Evolutionary conservation across 2,329 filamentous ascomycete species (phyloP), one percentile per base, ranked within the genome.

Genomic region (Venturia asperata): DNA sequence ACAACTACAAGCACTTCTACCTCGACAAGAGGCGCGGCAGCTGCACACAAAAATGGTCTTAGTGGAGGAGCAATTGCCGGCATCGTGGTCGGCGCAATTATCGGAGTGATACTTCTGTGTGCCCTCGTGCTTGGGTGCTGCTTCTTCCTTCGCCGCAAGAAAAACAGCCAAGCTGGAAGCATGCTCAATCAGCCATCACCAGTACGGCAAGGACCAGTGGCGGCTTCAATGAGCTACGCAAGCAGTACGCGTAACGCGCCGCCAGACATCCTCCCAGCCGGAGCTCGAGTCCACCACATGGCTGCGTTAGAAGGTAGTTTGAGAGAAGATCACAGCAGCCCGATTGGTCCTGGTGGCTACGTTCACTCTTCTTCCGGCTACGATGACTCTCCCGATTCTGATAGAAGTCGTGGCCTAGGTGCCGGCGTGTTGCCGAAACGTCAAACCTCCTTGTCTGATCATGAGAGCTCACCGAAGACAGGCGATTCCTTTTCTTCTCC

Each of bases 271-370:
- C 82, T 95, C 13, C 64, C 64, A 37, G 90, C 92, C 6, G 92
- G 92, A 55, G 92, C 91, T 39, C 88, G 94, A 67, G 94, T 99
- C 66, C 91, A 94, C 47, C 87, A 94, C 65, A 97, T 99, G 94
- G 92, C 93, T 47, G 94, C 94, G 42, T 77, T 99, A 63, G 93
- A 97, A 77, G 88, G 87, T 5, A 85, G 88, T 64, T 85, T 86
- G 0, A 85, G 82, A 13, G 69, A 80, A 41, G 82, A 83, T 65
- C 72, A 72, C 66, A 70, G 70, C 70, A 67, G 70, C 34, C 65
- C 69, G 42, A 70, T 68, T 58, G 69, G 66, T 62, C 68, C 65
- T 45, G 70, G 69, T 69, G 68, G 72, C 47, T 79, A 77, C 61
- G 80, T 83, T 64, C 82, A 84, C 65, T 89, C 87, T 0, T 90